Conservation (phyloP, 108 stramenopile genomes). For the Nitzschia putrida region DNA sequence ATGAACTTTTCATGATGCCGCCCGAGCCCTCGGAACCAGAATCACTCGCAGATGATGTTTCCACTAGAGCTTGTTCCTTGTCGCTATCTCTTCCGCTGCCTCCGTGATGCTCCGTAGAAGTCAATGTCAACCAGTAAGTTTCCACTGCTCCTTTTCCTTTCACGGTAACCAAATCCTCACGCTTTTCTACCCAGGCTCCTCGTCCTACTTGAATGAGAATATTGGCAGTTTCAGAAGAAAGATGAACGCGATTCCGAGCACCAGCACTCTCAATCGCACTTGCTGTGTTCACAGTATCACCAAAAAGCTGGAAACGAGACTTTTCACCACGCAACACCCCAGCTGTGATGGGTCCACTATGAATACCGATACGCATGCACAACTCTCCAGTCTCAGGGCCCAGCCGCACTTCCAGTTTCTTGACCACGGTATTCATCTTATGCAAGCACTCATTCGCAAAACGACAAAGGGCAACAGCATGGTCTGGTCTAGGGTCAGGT, state of each 20-base stretch:
- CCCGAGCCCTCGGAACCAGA: background rate
- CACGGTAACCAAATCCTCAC: conserved; percentile 41
- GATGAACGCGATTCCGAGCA: conserved; percentile 41
- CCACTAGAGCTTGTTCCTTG: background rate
- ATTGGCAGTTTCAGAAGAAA: conserved; percentile 55
- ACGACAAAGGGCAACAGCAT: conserved; percentile 15
- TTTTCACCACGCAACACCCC: conserved; percentile 12
- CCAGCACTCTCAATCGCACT: conserved; percentile 62
- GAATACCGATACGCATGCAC: conserved; percentile 8
- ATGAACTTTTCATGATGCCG: background rate
- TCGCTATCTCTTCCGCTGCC: background rate
- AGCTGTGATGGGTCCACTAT: conserved; percentile 10
- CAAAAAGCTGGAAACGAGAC: conserved; percentile 10
- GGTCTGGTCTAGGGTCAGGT: conserved; percentile 15
- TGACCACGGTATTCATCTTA: conserved; percentile 6
- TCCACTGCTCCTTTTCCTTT: conserved; percentile 58
- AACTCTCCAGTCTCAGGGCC: conserved; percentile 15
- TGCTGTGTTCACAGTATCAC: conserved; percentile 44
- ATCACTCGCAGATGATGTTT: no score
- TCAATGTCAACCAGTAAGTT: conserved; percentile 9
- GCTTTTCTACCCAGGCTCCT: conserved; percentile 41
- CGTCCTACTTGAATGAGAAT: conserved; percentile 39
- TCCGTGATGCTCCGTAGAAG: background rate
- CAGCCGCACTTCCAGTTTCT: conserved; percentile 3
- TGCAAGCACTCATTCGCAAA: conserved; percentile 26